Conservation (phyloP, 495 filamentous ascomycete species). For the Penicillium waksmanii region DNA sequence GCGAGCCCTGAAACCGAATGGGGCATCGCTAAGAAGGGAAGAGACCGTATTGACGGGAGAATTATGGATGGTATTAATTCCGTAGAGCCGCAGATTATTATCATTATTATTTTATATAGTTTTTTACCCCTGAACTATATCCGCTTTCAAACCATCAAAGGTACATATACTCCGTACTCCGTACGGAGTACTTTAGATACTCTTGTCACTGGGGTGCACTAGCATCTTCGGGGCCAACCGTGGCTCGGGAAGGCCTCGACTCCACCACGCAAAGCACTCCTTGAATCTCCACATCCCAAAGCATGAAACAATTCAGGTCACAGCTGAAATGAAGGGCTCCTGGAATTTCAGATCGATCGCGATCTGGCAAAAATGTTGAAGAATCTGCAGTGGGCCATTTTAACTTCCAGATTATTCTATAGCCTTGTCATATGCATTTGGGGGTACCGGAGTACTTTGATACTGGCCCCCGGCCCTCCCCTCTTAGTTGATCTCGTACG, state of each 20-base stretch:
- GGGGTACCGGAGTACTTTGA: too few relatives aligned
- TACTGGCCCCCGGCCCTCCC: too few relatives aligned
- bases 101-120: not conserved
- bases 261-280: slow-evolving; percentile 17
- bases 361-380: not conserved
- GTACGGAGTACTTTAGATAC: not conserved
- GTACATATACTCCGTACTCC: slow-evolving; percentile 1
- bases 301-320: slow-evolving; percentile 24
- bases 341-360: slow-evolving; percentile 5
- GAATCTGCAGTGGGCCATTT: slow-evolving; percentile 3
- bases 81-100: slow-evolving; percentile 1
- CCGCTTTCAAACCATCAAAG: not conserved
- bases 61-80: not conserved
- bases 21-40: not conserved
- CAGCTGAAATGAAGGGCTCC: slow-evolving; percentile 24
- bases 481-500: too few relatives aligned
- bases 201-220: not conserved
- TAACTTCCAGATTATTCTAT: slow-evolving; percentile 1
- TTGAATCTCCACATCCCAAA: slow-evolving; percentile 26
- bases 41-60: slow-evolving; percentile 4
- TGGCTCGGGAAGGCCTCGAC: slow-evolving; percentile 10
- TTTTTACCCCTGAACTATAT: not conserved
- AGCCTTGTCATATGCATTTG: not conserved
- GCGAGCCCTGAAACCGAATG: slow-evolving; percentile 22
- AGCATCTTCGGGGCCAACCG: slow-evolving; percentile 18